Base-by-base conservation (phyloP, 1,284 basidiomycete genomes). In the Taiwanofungus camphoratus region DNA sequence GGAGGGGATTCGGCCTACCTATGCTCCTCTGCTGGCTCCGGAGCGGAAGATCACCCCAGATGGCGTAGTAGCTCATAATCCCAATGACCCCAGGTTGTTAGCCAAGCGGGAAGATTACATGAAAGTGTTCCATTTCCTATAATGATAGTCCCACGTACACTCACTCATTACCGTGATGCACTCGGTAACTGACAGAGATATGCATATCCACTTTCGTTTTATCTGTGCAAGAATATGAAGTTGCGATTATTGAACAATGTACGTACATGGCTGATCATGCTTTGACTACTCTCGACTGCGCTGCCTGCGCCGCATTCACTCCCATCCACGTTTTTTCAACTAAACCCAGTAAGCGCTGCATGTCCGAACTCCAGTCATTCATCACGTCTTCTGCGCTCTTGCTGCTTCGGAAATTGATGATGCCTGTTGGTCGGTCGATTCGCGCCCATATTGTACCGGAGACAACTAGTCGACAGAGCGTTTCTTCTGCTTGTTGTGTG, bases 311-410 rank as follows among this genome's bases (percentile, higher is more conserved):
- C 22, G 87, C 87, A 51, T 90, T 90, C 74, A 90, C 83, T 16
- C 84, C 85, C 87, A 90, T 90, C 87, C 87, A 90, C 5, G 86
- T 85, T 73, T 90, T 90, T 66, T 90, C 87, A 4, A 86, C 84
- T 11, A 88, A 63, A 15, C 82, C 76, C 30, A 90, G 68, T 58
- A 99, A 69, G 65, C 88, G 92, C 60, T 87, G 85, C 77, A 99
- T 91, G 60, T 99, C 94, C 18, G 80, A 86, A 63, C 88, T 93
- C 96, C 96, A 99, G 48, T 87, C 87, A 59, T 99, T 99, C 77
- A 99, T 84, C 5, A 91, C 83, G 58, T 93, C 90, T 60, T 95
- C 92, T 2, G 87, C 79, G 49, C 76, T 84, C 60, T 73, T 74
- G 65, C 81, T 83, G 55, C 73, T 78, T 53, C 79, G 79, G 73